Evolutionary conservation across 805 yeast species (phyloP).

Genomic region (Yamadazyma olivae): DNA sequence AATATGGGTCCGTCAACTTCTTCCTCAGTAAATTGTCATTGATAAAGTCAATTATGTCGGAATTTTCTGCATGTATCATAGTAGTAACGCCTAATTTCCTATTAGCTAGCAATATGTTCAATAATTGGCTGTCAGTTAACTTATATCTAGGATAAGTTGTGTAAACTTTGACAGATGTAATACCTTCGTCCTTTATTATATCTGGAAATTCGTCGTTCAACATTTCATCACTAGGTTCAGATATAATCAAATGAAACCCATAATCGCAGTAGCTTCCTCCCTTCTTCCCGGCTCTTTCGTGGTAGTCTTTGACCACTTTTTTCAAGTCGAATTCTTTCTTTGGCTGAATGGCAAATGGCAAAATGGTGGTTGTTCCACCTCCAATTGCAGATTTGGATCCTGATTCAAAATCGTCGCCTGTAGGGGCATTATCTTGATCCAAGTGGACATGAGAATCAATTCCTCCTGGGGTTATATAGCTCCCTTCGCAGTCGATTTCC

Average conservation of each 20-base stretch:
- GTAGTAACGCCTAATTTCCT: constrained; percentile 43
- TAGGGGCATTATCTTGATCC: constrained; percentile 36
- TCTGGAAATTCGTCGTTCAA: constrained; percentile 3
- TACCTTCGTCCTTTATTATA: constrained; percentile 30
- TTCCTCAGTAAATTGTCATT: constrained; percentile 37
- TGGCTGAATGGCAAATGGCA: constrained; percentile 46
- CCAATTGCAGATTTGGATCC: constrained; percentile 46
- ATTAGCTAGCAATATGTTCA: constrained; percentile 36
- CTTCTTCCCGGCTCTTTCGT: constrained; percentile 4
- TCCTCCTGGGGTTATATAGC: constrained; percentile 49
- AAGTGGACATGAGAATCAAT: constrained; percentile 50
- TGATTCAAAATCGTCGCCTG: constrained; percentile 43
- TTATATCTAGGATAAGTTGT: constrained; percentile 45
- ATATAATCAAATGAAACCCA: constrained; percentile 45
- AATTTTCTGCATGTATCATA: constrained; percentile 52
- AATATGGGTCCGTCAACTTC: constrained; percentile 38
- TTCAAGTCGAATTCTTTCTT: constrained; percentile 27
- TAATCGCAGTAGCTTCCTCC: constrained; percentile 39
- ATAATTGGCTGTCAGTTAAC: constrained; percentile 37
- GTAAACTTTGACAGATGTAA: constrained; percentile 41
- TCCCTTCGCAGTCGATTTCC: constrained; percentile 46
- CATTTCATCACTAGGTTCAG: constrained; percentile 22
- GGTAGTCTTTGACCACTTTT: constrained; percentile 11
- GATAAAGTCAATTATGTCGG: constrained; percentile 42
- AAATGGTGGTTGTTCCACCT: constrained; percentile 50